phyloP scores from a whole-genome alignment of 2,329 filamentous ascomycete genomes.

The Aotearoamyces nothofagi region DNA sequence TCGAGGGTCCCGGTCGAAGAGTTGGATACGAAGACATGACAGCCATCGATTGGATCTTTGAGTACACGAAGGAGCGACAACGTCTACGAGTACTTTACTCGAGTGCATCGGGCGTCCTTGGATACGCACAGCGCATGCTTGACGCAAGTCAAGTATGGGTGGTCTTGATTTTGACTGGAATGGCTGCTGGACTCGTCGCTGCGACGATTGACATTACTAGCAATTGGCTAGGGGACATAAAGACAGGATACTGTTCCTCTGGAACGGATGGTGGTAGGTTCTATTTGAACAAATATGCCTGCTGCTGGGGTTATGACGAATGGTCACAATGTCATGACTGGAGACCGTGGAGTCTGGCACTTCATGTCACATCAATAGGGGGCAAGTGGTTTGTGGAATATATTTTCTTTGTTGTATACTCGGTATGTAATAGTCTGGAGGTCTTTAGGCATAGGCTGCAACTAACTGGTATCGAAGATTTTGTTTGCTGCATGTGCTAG shows the following conservation, averaged over 20 bases:
- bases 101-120: conserved; percentile 53
- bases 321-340: conserved; percentile 73
- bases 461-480: conserved; percentile 30
- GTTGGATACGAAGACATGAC: conserved; percentile 94
- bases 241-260: conserved; percentile 73
- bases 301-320: conserved; percentile 83
- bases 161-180: conserved; percentile 70
- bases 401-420: conserved; percentile 71
- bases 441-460: neutral
- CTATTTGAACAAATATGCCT: conserved; percentile 83
- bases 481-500: conserved; percentile 66
- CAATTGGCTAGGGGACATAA: conserved; percentile 87
- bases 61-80: conserved; percentile 92
- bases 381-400: conserved; percentile 79
- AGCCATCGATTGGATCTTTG: conserved; percentile 98
- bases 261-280: conserved; percentile 69
- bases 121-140: conserved; percentile 55
- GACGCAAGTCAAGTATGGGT: conserved; percentile 90
- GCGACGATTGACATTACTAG: conserved; percentile 81
- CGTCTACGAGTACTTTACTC: conserved; percentile 64
- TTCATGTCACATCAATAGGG: conserved; percentile 48
- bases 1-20: conserved; percentile 74
- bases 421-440: conserved; percentile 40
- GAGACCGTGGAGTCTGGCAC: conserved; percentile 67
- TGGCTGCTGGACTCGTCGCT: conserved; percentile 71